phyloP scores from a whole-genome alignment of 805 yeast genomes.

The Nakazawaea holstii region DNA sequence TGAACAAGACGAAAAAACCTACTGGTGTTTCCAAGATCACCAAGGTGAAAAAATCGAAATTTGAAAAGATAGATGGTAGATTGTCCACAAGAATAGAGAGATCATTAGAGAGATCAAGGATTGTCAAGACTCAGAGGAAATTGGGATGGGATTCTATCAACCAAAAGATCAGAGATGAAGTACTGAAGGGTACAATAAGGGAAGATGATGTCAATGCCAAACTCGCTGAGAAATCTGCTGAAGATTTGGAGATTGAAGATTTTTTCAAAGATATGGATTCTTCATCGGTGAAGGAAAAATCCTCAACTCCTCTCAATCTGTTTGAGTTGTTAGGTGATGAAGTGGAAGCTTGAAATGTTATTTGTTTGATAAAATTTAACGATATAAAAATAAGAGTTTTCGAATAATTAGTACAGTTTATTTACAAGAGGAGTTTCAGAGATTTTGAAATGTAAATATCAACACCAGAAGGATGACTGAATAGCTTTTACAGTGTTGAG shows the following conservation, averaged over 20 bases:
- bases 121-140: slow-evolving; percentile 57
- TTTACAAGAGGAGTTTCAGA: too few relatives aligned
- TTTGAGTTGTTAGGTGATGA: slow-evolving; percentile 31
- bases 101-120: slow-evolving; percentile 59
- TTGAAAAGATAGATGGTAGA: slow-evolving; percentile 46
- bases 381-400: too few relatives aligned
- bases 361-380: background rate
- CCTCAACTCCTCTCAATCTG: slow-evolving; percentile 17
- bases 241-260: slow-evolving; percentile 12
- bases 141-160: slow-evolving; percentile 72
- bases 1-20: slow-evolving; percentile 29
- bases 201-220: slow-evolving; percentile 33
- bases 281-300: background rate
- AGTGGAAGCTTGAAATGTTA: slow-evolving; percentile 2
- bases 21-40: slow-evolving; percentile 20
- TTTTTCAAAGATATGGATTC: slow-evolving; percentile 1
- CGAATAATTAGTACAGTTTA: too few relatives aligned
- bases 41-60: slow-evolving; percentile 40
- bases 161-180: slow-evolving; percentile 33
- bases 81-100: slow-evolving; percentile 58
- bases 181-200: slow-evolving; percentile 16
- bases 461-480: too few relatives aligned
- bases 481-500: too few relatives aligned
- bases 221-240: slow-evolving; percentile 12
- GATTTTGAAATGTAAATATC: too few relatives aligned